Evolutionary conservation across 208 protist species (phyloP), one percentile per base, ranked within the genome.

Genomic region (Acanthamoeba castellanii): DNA sequence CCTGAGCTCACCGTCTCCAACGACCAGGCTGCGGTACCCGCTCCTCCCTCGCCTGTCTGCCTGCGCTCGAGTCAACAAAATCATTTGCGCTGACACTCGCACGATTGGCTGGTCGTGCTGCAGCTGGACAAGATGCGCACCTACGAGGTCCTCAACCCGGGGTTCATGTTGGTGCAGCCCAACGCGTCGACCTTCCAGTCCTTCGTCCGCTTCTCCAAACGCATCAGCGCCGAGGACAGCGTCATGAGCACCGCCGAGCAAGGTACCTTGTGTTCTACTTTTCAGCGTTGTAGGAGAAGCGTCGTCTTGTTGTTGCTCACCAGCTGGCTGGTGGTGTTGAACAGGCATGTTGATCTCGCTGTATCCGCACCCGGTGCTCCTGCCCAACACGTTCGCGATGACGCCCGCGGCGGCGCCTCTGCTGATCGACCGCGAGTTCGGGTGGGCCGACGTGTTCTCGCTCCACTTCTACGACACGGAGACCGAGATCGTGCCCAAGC

Each of bases 381-480:
- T 82, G 42, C 74, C 74, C 37, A 82, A 82, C 74, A 82, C 74
- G 32, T 82, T 82, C 37, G 74, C 74, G 20, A 45, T 82, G 42
- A 82, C 74, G 32, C 74, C 74, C 42, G 74, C 74, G 0, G 74
- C 74, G 20, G 74, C 74, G 32, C 74, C 74, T 1, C 42, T 82
- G 37, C 74, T 82, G 18, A 52, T 82, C 74, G 74, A 82, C 45
- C 0, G 11, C 13, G 74, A 82, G 74, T 82, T 55, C 20, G 45
- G 45, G 18, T 82, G 74, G 74, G 8, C 13, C 42, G 74, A 82
- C 22, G 74, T 82, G 34, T 82, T 82, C 45, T 55, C 42, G 32
- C 74, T 82, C 34, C 74, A 82, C 74, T 82, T 82, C 74, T 82
- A 82, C 74, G 74, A 82, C 37, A 82, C 74, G 7, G 74, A 82